Conservation (phyloP, 2,329 filamentous ascomycete species). For the Aaosphaeria arxii region DNA sequence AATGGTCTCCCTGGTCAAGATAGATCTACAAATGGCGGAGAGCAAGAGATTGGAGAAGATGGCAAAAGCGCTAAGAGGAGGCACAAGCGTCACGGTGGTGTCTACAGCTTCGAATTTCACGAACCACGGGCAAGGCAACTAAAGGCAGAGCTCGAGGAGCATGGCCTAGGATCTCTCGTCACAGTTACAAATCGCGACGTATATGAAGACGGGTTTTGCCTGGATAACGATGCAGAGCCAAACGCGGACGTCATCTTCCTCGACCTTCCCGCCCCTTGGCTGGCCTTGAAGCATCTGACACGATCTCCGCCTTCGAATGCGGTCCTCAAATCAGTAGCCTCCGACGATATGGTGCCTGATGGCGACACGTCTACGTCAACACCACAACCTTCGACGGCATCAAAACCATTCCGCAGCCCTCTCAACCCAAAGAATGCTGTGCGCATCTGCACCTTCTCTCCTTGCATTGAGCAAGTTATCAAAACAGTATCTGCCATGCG, state of each 20-base stretch:
- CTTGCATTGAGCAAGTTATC: constrained; percentile 94
- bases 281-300: constrained; percentile 72
- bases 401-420: constrained; percentile 41
- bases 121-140: constrained; percentile 68
- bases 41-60: constrained; percentile 27
- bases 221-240: constrained; percentile 34
- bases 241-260: constrained; percentile 70
- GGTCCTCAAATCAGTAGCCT: constrained; percentile 20
- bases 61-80: constrained; percentile 17
- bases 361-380: constrained; percentile 10
- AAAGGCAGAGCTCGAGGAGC: constrained; percentile 64
- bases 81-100: constrained; percentile 54
- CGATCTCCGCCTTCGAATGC: constrained; percentile 41
- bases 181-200: constrained; percentile 76
- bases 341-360: constrained; percentile 42
- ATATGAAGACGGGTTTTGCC: constrained; percentile 69
- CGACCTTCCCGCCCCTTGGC: constrained; percentile 78
- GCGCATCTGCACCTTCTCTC: constrained; percentile 90
- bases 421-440: constrained; percentile 70
- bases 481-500: constrained; percentile 79
- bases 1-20: constrained; percentile 58
- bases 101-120: constrained; percentile 83
- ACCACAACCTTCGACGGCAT: constrained; percentile 4
- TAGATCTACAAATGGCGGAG: constrained; percentile 5
- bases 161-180: constrained; percentile 64